Evolutionary conservation across 768 basidiomycete species (phyloP).

Genomic region (Boletus fagicola): DNA sequence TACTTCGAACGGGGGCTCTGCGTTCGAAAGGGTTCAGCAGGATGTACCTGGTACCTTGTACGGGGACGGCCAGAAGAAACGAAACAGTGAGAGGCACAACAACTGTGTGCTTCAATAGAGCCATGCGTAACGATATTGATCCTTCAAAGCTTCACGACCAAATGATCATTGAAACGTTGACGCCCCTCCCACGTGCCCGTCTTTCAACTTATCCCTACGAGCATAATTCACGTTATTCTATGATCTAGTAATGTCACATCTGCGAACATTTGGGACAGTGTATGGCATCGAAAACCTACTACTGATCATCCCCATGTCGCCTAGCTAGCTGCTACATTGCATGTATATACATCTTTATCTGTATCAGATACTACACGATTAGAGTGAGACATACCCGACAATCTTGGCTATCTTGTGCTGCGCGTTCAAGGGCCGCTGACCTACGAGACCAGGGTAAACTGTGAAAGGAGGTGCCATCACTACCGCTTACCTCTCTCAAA

Average conservation of each 20-base stretch:
- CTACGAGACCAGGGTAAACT: neutral
- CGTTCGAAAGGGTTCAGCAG: conserved; percentile 8
- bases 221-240: conserved; percentile 18
- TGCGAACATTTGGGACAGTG: conserved; percentile 14
- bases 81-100: conserved; percentile 26
- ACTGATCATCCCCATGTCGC: neutral
- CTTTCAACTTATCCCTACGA: neutral
- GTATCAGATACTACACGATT: conserved; percentile 17
- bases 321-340: neutral
- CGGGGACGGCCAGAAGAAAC: conserved; percentile 27
- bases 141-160: neutral
- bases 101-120: conserved; percentile 29
- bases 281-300: neutral
- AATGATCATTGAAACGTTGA: conserved; percentile 3
- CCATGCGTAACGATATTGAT: neutral
- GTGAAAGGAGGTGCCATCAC: neutral
- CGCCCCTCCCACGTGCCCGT: neutral
- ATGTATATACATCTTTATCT: conserved; percentile 4
- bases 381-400: neutral
- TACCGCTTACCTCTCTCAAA: conserved; percentile 25
- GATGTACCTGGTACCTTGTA: conserved; percentile 8
- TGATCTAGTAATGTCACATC: conserved; percentile 16
- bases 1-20: conserved; percentile 7
- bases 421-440: neutral
- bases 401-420: neutral